Percentiles rank a stretch among this genome's conserved stretches.
Evolutionary conservation across 1,139 yeast species (phyloP).

Genomic region (Geotrichum carabidarum): DNA sequence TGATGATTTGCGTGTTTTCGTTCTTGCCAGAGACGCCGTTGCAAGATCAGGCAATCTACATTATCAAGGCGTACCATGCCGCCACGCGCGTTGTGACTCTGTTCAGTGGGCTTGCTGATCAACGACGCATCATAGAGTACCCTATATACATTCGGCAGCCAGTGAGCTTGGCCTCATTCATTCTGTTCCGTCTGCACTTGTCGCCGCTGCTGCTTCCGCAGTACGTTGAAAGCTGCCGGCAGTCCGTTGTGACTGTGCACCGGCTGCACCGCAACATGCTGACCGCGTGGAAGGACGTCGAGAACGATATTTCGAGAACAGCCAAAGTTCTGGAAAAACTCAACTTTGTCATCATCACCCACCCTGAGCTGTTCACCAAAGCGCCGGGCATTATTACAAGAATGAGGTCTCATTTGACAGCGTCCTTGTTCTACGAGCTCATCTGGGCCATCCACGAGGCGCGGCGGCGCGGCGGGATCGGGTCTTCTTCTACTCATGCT

Average conservation of each 20-base stretch:
- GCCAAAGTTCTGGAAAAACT: constrained; percentile 88
- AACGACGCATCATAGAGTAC: constrained; percentile 65
- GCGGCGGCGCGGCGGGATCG: constrained; percentile 51
- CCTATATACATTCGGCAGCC: constrained; percentile 86
- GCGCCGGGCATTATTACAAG: constrained; percentile 69
- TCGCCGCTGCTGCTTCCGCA: constrained; percentile 71
- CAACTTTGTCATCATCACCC: constrained; percentile 69
- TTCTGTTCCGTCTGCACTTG: constrained; percentile 62
- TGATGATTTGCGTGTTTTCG: constrained; percentile 83
- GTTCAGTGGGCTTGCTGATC: constrained; percentile 63
- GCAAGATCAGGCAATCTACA: constrained; percentile 80
- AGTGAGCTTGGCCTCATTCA: constrained; percentile 70
- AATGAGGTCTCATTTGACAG: constrained; percentile 88
- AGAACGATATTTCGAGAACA: constrained; percentile 83
- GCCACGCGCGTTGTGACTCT: constrained; percentile 80
- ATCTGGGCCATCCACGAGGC: constrained; percentile 96
- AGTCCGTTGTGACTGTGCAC: constrained; percentile 88
- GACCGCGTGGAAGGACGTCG: constrained; percentile 85
- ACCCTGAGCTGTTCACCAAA: constrained; percentile 71
- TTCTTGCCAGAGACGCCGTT: constrained; percentile 86
- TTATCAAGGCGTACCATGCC: constrained; percentile 70
- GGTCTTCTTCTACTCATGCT: constrained; percentile 1
- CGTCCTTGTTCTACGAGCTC: constrained; percentile 81
- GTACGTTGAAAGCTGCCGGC: constrained; percentile 82
- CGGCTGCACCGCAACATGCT: constrained; percentile 77